Conservation (phyloP, 768 basidiomycete genomes). For the Pleurotus pulmonarius region DNA sequence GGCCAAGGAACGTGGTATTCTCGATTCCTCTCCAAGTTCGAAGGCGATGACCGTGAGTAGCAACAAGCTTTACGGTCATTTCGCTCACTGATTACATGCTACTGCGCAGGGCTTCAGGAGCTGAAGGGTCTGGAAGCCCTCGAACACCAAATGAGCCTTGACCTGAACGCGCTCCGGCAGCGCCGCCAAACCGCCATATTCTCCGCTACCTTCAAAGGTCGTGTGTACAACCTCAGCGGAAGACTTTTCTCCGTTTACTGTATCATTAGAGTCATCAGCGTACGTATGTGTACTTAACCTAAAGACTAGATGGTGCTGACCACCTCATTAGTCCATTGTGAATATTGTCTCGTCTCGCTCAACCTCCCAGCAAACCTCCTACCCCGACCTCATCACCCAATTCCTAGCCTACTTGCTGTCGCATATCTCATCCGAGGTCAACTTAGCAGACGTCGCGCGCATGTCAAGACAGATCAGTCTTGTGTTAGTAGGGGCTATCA, state of each 20-base stretch:
- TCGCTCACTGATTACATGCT: background rate
- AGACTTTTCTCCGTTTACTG: constrained; percentile 66
- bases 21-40: constrained; percentile 46
- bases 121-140: constrained; percentile 62
- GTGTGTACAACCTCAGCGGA: constrained; percentile 40
- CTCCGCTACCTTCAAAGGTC: constrained; percentile 52
- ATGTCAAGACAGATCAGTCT: constrained; percentile 56
- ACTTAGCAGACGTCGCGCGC: constrained; percentile 26
- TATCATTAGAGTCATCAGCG: constrained; percentile 55
- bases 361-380: constrained; percentile 28
- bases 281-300: constrained; percentile 23
- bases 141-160: constrained; percentile 62
- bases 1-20: constrained; percentile 40
- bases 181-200: constrained; percentile 47
- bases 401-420: constrained; percentile 29
- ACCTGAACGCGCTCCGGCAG: constrained; percentile 46
- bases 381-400: constrained; percentile 38
- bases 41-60: constrained; percentile 39
- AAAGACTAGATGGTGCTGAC: background rate
- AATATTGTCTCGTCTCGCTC: constrained; percentile 42
- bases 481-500: constrained; percentile 70
- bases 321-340: constrained; percentile 37
- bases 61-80: constrained; percentile 7
- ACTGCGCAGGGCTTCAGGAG: constrained; percentile 47
- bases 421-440: constrained; percentile 21